Conservation (phyloP, 2,329 filamentous ascomycete species). For the Pestalotiopsis sp. region DNA sequence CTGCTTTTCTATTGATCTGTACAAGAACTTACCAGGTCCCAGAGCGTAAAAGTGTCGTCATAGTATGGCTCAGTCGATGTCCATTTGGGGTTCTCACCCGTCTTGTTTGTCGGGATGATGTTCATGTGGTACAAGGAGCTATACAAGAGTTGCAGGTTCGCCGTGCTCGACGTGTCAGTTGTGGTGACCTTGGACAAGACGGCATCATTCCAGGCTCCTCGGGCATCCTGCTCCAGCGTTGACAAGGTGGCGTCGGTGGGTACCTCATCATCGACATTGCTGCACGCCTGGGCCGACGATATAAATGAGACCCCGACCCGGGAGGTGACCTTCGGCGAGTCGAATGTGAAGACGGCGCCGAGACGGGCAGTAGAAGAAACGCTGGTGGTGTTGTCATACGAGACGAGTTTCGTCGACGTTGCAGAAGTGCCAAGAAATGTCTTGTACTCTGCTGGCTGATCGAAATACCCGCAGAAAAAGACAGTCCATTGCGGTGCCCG, state of each 20-base stretch:
- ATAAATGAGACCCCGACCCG: constrained; percentile 69
- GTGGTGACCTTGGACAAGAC: constrained; percentile 66
- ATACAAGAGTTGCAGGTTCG: constrained; percentile 63
- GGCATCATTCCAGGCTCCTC: constrained; percentile 58
- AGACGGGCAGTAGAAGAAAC: constrained; percentile 34
- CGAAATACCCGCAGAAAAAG: constrained; percentile 64
- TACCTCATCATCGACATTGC: constrained; percentile 58
- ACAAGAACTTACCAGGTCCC: constrained; percentile 45
- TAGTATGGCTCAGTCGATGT: constrained; percentile 66
- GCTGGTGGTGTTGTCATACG: constrained; percentile 15
- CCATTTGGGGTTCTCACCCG: constrained; percentile 71
- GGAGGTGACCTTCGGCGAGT: constrained; percentile 46
- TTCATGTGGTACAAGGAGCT: constrained; percentile 70
- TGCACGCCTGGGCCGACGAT: constrained; percentile 60
- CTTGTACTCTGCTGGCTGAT: constrained; percentile 42
- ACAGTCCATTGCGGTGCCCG: constrained; percentile 61
- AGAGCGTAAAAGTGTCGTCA: constrained; percentile 70
- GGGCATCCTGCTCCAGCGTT: constrained; percentile 45
- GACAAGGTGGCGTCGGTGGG: constrained; percentile 41
- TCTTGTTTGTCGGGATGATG: constrained; percentile 68
- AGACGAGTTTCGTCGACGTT: constrained; percentile 33
- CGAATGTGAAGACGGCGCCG: constrained; percentile 56
- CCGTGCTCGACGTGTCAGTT: constrained; percentile 49
- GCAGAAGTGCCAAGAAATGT: constrained; percentile 41
- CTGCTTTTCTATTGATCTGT: not conserved